phyloP scores from a whole-genome alignment of 768 basidiomycete species.

The Pleurotus cornucopiae region DNA sequence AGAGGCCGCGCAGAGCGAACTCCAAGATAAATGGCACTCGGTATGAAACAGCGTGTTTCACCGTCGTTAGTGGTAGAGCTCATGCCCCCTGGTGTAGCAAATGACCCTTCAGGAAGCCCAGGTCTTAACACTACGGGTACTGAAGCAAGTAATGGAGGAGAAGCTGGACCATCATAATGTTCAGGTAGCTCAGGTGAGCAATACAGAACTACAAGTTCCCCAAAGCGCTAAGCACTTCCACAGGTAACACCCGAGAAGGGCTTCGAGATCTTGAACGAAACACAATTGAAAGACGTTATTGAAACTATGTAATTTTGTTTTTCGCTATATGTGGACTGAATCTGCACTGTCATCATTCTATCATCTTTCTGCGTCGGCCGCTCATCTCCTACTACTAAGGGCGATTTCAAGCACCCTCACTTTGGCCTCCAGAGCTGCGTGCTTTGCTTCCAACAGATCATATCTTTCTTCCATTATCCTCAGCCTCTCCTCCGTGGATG shows the following conservation, averaged over 20 bases:
- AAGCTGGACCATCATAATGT: conserved; percentile 99
- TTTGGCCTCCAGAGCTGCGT: conserved; percentile 2
- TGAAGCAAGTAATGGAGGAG: conserved; percentile 99
- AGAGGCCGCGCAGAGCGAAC: conserved; percentile 93
- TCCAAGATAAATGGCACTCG: conserved; percentile 97
- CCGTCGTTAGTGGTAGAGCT: neutral
- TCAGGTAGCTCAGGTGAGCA: conserved; percentile 84
- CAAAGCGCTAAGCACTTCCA: conserved; percentile 2
- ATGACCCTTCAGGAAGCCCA: conserved; percentile 91
- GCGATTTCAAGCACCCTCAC: conserved; percentile 6
- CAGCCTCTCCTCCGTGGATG: neutral
- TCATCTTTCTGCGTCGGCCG: neutral
- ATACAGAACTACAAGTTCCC: neutral
- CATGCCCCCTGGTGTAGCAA: conserved; percentile 48
- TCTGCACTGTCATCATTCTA: neutral
- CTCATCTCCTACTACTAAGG: neutral
- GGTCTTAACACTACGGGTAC: conserved; percentile 75
- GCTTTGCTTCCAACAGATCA: conserved; percentile 1
- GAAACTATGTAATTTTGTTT: conserved; percentile 63
- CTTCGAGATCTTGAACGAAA: conserved; percentile 88
- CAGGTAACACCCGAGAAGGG: conserved; percentile 81
- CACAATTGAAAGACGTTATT: conserved; percentile 76
- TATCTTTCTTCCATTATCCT: conserved; percentile 1
- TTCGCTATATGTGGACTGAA: neutral
- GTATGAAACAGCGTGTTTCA: conserved; percentile 34